phyloP scores from a whole-genome alignment of 164 flowering plant genomes.

The Euptelea pleiosperma region DNA sequence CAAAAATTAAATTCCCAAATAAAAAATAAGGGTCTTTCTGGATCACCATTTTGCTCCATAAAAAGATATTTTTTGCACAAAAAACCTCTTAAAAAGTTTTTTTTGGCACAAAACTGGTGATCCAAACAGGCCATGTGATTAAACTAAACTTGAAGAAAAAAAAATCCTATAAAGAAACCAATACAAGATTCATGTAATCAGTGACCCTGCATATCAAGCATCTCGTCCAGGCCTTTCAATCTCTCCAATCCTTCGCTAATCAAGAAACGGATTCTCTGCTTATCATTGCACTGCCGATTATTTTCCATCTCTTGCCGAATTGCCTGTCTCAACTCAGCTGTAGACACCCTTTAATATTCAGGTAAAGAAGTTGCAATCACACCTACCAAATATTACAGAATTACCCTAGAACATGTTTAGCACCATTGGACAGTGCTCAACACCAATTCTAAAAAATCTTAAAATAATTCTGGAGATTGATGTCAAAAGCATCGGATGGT shows the following conservation, averaged over 20 bases:
- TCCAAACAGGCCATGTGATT: not conserved
- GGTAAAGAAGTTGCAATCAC: not conserved
- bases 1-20: too few relatives aligned
- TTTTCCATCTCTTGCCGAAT: slow-evolving; percentile 82
- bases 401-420: not conserved
- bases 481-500: not conserved
- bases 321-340: slow-evolving; percentile 63
- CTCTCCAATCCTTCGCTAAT: slow-evolving; percentile 75
- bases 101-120: too few relatives aligned
- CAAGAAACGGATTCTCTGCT: slow-evolving; percentile 66
- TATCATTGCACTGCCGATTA: slow-evolving; percentile 61
- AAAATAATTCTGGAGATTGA: not conserved
- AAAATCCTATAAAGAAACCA: not conserved
- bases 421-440: not conserved
- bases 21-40: too few relatives aligned
- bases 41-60: too few relatives aligned
- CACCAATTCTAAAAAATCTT: not conserved
- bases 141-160: too few relatives aligned
- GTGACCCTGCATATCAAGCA: slow-evolving; percentile 88
- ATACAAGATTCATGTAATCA: slow-evolving; percentile 9
- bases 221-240: slow-evolving; percentile 70
- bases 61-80: too few relatives aligned
- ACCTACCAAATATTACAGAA: not conserved
- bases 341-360: slow-evolving; percentile 9
- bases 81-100: too few relatives aligned